phyloP scores from a whole-genome alignment of 257 asterid genomes.

The Paraleonurus japonicus region DNA sequence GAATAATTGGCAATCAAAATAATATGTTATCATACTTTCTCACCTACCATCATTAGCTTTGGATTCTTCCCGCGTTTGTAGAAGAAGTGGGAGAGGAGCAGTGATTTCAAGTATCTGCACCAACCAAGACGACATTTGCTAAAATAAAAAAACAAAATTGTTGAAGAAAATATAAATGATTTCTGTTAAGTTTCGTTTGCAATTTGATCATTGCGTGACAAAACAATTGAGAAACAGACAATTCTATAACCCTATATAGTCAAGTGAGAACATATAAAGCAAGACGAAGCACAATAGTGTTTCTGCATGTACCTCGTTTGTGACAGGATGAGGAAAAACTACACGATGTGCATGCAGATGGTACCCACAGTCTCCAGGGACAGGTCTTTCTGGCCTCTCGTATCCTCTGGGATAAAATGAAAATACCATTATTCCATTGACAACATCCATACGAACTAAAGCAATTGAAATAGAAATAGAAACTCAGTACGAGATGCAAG shows the following conservation, averaged over 20 bases:
- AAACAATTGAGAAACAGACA: neutral
- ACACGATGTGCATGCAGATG: slow-evolving; percentile 84
- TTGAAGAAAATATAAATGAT: neutral
- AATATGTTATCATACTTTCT: neutral
- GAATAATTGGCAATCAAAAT: neutral
- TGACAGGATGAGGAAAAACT: slow-evolving; percentile 63
- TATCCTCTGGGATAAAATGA: slow-evolving; percentile 60
- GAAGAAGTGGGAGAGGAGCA: slow-evolving; percentile 69
- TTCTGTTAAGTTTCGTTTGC: neutral
- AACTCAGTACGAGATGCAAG: neutral
- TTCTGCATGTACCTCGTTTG: slow-evolving; percentile 50
- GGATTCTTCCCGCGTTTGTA: slow-evolving; percentile 43
- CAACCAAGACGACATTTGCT: slow-evolving; percentile 11
- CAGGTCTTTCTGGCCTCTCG: slow-evolving; percentile 79
- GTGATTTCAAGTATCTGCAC: slow-evolving; percentile 54
- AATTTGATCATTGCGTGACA: neutral
- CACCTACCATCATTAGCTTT: slow-evolving; percentile 15
- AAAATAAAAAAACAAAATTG: neutral
- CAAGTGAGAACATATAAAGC: slow-evolving; percentile 8
- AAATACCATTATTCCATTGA: neutral
- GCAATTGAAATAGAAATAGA: neutral
- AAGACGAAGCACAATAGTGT: neutral
- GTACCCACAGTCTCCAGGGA: slow-evolving; percentile 98
- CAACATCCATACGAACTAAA: neutral
- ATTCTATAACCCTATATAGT: neutral